A percentile compares a stretch with the other conserved stretches of the same genome.
phyloP scores from a whole-genome alignment of 1,284 basidiomycete species.

The Microbotryum silenes-acaulis region DNA sequence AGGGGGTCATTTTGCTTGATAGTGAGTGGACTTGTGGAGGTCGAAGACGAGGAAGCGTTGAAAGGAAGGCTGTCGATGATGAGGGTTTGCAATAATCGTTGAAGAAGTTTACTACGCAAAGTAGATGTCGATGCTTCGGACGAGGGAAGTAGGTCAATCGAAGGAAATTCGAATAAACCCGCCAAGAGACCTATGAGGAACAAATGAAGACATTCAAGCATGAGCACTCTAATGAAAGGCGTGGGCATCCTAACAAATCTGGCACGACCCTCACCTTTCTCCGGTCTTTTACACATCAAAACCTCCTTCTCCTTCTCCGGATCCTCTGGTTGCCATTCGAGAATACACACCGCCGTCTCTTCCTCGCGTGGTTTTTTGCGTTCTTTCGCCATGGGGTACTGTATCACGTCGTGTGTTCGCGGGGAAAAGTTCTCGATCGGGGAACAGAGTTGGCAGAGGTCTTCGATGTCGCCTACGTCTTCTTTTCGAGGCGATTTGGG shows the following conservation, averaged over 20 bases:
- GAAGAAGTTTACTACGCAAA: slow-evolving; percentile 2
- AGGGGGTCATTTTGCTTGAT: slow-evolving; percentile 19
- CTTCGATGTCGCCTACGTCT: slow-evolving; percentile 56
- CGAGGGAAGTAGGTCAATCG: slow-evolving; percentile 40
- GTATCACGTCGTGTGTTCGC: slow-evolving; percentile 47
- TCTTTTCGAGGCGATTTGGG: slow-evolving; percentile 22
- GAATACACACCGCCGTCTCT: slow-evolving; percentile 70
- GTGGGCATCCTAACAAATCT: neutral
- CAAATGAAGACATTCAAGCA: neutral
- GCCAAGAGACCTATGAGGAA: slow-evolving; percentile 65
- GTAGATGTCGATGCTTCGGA: slow-evolving; percentile 7
- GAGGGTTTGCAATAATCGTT: slow-evolving; percentile 12
- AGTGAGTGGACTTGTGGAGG: slow-evolving; percentile 20
- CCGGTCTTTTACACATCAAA: slow-evolving; percentile 69
- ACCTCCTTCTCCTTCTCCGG: slow-evolving; percentile 50
- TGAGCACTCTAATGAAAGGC: slow-evolving; percentile 24
- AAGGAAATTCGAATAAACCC: slow-evolving; percentile 76
- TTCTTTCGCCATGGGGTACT: slow-evolving; percentile 78
- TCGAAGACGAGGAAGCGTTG: neutral
- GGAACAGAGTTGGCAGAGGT: slow-evolving; percentile 63
- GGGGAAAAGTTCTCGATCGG: slow-evolving; percentile 47
- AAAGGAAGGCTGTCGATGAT: slow-evolving; percentile 11
- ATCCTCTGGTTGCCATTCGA: slow-evolving; percentile 57
- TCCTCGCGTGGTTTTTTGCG: slow-evolving; percentile 80
- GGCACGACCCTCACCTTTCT: slow-evolving; percentile 54